Evolutionary conservation across 768 basidiomycete genomes (phyloP).

Genomic region (Agaricus blazei): DNA sequence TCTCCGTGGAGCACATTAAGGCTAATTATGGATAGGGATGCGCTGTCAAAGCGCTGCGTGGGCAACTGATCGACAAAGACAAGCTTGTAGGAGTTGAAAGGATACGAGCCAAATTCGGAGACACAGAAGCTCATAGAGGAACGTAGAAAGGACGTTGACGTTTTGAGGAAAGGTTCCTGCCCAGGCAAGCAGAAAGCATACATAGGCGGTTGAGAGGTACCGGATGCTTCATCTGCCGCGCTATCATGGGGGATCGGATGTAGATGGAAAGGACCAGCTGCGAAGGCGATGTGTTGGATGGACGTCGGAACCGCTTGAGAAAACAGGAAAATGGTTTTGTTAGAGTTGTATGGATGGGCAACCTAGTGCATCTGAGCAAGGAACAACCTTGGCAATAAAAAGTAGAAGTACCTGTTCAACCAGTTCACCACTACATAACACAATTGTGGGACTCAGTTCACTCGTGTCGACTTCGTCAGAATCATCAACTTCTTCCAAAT

Average conservation of each 20-base stretch:
- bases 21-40: slow-evolving; percentile 75
- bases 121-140: slow-evolving; percentile 91
- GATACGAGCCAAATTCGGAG: slow-evolving; percentile 92
- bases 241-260: slow-evolving; percentile 62
- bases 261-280: slow-evolving; percentile 90
- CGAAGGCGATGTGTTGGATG: slow-evolving; percentile 95
- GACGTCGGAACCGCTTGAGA: slow-evolving; percentile 83
- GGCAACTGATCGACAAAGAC: slow-evolving; percentile 92
- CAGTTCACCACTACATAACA: slow-evolving; percentile 91
- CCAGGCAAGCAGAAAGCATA: slow-evolving; percentile 93
- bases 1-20: slow-evolving; percentile 83
- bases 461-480: slow-evolving; percentile 42
- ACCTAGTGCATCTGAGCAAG: slow-evolving; percentile 43
- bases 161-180: slow-evolving; percentile 63
- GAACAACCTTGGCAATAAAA: not conserved
- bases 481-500: slow-evolving; percentile 56
- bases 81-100: slow-evolving; percentile 90
- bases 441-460: slow-evolving; percentile 73
- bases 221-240: slow-evolving; percentile 54
- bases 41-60: slow-evolving; percentile 75
- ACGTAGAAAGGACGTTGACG: slow-evolving; percentile 73
- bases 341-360: slow-evolving; percentile 88
- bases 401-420: slow-evolving; percentile 73
- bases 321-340: slow-evolving; percentile 93
- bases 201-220: slow-evolving; percentile 67